phyloP scores from a whole-genome alignment of 2,329 filamentous ascomycete species.

The Penicillium sp. region DNA sequence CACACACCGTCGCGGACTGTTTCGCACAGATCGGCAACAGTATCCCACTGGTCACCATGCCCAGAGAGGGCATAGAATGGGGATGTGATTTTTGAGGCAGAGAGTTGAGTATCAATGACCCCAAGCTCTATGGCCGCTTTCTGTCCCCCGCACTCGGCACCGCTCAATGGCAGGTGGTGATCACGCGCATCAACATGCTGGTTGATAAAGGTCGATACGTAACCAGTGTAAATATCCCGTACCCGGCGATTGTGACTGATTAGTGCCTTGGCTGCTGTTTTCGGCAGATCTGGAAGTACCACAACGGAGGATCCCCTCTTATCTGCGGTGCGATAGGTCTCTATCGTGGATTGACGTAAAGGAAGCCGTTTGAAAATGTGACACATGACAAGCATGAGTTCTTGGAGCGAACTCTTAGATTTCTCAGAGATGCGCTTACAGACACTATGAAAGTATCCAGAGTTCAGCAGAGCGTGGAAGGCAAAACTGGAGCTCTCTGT shows the following conservation, averaged over 20 bases:
- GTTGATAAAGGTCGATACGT: conserved; percentile 67
- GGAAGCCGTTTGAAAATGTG: conserved; percentile 65
- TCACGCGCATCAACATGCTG: conserved; percentile 62
- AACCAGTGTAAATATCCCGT: conserved; percentile 65
- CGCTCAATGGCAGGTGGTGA: conserved; percentile 59
- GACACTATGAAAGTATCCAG: conserved; percentile 67
- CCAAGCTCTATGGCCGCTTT: conserved; percentile 23
- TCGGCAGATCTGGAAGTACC: conserved; percentile 64
- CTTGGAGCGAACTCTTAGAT: conserved; percentile 53
- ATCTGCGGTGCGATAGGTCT: conserved; percentile 43
- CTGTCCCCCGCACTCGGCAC: conserved; percentile 32
- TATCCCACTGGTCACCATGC: conserved; percentile 62
- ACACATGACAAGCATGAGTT: conserved; percentile 67
- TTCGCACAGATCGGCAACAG: conserved; percentile 66
- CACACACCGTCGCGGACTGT: conserved; percentile 69
- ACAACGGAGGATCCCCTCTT: conserved; percentile 64
- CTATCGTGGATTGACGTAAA: conserved; percentile 48
- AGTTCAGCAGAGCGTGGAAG: conserved; percentile 71
- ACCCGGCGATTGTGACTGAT: conserved; percentile 65
- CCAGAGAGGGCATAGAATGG: conserved; percentile 73
- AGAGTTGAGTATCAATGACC: background rate
- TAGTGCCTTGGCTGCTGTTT: conserved; percentile 57
- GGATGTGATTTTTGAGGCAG: conserved; percentile 52
- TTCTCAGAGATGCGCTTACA: conserved; percentile 58
- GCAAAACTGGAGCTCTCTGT: conserved; percentile 74